phyloP scores from a whole-genome alignment of 2,329 filamentous ascomycete genomes.

The Beauveria sp. region DNA sequence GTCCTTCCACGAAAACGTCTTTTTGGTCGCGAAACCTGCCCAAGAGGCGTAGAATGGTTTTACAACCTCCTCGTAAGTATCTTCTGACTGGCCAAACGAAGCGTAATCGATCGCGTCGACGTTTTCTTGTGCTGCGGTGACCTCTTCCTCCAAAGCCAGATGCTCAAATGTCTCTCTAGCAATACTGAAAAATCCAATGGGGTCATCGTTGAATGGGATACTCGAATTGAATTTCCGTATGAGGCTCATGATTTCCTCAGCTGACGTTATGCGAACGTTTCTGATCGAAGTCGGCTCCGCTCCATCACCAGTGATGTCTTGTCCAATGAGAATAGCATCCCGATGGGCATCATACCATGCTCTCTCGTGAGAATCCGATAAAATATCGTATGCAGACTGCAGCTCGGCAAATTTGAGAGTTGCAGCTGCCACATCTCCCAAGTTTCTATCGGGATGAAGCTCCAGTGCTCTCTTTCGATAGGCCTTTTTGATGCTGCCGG shows the following conservation, averaged over 20 bases:
- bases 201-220: conserved; percentile 72
- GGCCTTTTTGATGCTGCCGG: conserved; percentile 74
- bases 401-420: conserved; percentile 86
- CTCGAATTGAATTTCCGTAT: conserved; percentile 74
- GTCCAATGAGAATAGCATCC: conserved; percentile 69
- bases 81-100: conserved; percentile 69
- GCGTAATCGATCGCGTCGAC: conserved; percentile 61
- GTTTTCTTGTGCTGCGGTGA: conserved; percentile 63
- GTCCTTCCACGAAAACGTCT: conserved; percentile 87
- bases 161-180: conserved; percentile 70
- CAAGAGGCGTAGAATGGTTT: conserved; percentile 76
- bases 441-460: conserved; percentile 90
- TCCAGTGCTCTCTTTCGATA: conserved; percentile 88
- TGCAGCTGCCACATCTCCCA: conserved; percentile 73
- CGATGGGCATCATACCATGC: conserved; percentile 97
- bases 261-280: conserved; percentile 68
- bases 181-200: conserved; percentile 78
- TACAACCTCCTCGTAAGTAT: conserved; percentile 68
- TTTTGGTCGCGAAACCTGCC: conserved; percentile 74
- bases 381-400: conserved; percentile 88
- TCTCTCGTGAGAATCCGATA: conserved; percentile 90
- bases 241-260: conserved; percentile 69
- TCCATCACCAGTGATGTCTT: conserved; percentile 38
- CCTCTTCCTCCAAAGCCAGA: conserved; percentile 71
- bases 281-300: conserved; percentile 52